Evolutionary conservation across 352 stramenopile species (phyloP).

Genomic region (Chrysophaeum taylorii): DNA sequence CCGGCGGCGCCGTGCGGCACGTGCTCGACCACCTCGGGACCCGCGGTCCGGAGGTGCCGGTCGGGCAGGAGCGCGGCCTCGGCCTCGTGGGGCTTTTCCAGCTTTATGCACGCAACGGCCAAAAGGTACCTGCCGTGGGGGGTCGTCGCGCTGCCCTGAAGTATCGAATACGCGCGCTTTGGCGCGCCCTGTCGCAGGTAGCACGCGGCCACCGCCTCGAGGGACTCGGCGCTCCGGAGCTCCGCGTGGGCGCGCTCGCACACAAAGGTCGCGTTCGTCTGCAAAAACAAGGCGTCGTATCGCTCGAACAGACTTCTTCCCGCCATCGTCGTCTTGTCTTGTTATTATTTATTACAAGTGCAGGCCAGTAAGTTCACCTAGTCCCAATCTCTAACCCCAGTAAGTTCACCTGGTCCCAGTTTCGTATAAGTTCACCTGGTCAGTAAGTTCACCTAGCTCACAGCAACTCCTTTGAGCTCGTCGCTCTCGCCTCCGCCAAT

Average conservation of each 20-base stretch:
- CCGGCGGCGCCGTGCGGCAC: constrained; percentile 73
- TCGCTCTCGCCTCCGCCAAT: no score
- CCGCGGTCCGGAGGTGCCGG: constrained; percentile 10
- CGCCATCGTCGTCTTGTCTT: no score
- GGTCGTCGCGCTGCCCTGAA: not conserved
- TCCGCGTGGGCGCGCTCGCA: constrained; percentile 14
- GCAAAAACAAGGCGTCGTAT: not conserved
- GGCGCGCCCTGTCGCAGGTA: constrained; percentile 8
- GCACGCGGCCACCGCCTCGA: constrained; percentile 3
- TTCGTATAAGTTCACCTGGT: no score
- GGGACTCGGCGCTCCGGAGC: not conserved
- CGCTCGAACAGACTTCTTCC: constrained; percentile 5
- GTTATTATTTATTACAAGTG: no score
- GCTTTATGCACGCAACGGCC: constrained; percentile 42
- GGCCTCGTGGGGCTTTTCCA: constrained; percentile 60
- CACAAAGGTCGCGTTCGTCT: constrained; percentile 11
- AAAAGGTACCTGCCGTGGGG: constrained; percentile 40
- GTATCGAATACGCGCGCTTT: not conserved
- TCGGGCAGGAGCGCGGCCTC: constrained; percentile 69
- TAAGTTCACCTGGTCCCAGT: no score
- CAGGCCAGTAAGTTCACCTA: no score
- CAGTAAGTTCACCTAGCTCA: no score
- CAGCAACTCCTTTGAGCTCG: no score
- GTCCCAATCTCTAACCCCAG: no score
- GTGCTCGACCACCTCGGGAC: constrained; percentile 27